Base-by-base conservation (phyloP, 352 stramenopile species). In the Phytophthora kernoviae region DNA sequence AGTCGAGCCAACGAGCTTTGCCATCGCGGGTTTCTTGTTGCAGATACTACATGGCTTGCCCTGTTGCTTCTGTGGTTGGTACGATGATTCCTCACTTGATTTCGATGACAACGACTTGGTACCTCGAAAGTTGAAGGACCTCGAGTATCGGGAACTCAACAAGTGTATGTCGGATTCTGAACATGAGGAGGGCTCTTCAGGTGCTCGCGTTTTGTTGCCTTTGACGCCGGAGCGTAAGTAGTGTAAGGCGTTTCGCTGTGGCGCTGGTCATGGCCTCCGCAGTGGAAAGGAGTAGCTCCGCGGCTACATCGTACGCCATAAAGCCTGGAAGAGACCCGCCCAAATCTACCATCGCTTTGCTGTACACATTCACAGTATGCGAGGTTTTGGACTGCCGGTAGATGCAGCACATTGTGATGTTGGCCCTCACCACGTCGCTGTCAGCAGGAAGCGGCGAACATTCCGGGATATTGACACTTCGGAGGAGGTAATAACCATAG, bases 391-490 rank as follows among this genome's bases (percentile, higher is more conserved):
- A 62, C 67, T 90, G 81, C 5, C 81, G 72, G 49, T 84, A 87
- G 53, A 90, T 88, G 47, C 74, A 87, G 58, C 80, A 88, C 53
- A 88, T 61, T 34, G 80, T 83, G 33, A 86, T 67, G 32, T 57
- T 74, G 5, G 80, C 74, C 18, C 77, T 75, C 18, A 78, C 65
- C 5, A 89, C 67, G 37, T 75, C 63, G 15, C 69, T 70, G 47
- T 66, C 73, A 52, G 83, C 68, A 0, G 68, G 62, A 46, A 85
- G 70, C n/a, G 70, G 54, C 0, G 77, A 79, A 51, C 79, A 87
- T 21, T 73, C 70, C 0, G 70, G 56, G 0, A 81, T 51, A 11
- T 85, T 72, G 3, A 90, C 62, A 7, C 78, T 88, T 49, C 81
- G 69, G 20, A 87, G 64, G 34, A 90, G 53, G 32, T 87, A 75